Evolutionary conservation across 176 grass and related monocot genomes (phyloP).

Genomic region (Hordeum vulgare): DNA sequence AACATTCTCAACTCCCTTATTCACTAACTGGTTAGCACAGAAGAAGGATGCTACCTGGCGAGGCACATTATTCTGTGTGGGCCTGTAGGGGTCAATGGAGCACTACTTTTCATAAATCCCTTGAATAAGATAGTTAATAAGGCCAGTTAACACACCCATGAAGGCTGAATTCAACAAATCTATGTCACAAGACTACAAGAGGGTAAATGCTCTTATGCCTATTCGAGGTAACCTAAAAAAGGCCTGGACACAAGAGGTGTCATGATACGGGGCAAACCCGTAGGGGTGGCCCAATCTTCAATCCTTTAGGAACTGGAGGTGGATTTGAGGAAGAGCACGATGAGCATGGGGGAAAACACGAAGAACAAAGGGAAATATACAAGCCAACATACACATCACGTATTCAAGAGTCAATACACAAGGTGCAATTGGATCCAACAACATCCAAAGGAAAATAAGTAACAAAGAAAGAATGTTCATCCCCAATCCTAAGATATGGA

Average conservation of each 20-base stretch:
- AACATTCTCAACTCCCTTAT: neutral
- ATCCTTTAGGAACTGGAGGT: too few relatives aligned
- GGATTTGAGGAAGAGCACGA: too few relatives aligned
- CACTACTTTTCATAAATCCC: neutral
- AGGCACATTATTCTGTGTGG: neutral
- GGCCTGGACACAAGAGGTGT: too few relatives aligned
- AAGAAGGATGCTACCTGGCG: neutral
- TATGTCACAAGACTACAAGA: neutral
- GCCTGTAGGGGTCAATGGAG: neutral
- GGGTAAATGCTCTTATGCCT: neutral
- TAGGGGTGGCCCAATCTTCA: too few relatives aligned
- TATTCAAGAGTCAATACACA: too few relatives aligned
- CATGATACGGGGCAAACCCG: too few relatives aligned
- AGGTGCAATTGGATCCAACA: too few relatives aligned
- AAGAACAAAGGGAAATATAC: too few relatives aligned
- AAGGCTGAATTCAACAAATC: neutral
- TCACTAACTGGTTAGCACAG: neutral
- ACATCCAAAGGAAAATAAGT: neutral
- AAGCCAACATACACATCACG: too few relatives aligned
- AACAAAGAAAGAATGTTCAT: neutral
- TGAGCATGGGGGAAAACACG: too few relatives aligned
- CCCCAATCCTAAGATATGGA: neutral
- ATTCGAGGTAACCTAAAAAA: neutral
- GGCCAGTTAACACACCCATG: neutral
- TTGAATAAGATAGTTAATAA: neutral